Evolutionary conservation across 108 stramenopile species (phyloP), one percentile per base, ranked within the genome.

Genomic region (Cyclostephanos tholiformis): DNA sequence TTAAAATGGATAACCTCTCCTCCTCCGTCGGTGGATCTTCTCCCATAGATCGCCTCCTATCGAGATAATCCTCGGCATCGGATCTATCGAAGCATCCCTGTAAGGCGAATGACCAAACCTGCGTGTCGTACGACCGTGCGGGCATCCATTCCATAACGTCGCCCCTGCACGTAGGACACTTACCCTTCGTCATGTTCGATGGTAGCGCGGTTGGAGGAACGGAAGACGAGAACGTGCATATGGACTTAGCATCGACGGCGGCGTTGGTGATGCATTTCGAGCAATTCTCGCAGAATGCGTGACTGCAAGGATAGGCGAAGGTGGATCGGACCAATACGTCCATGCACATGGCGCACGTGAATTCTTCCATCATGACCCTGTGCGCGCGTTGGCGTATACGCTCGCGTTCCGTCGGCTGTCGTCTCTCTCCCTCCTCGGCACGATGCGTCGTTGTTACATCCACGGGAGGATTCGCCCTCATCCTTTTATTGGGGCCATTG

Each of bases 221-320:
- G n/a, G n/a, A n/a, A n/a, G n/a, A n/a, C n/a, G n/a, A n/a, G n/a
- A n/a, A n/a, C n/a, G n/a, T n/a, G n/a, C n/a, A n/a, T n/a, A n/a
- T n/a, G n/a, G n/a, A n/a, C n/a, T n/a, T n/a, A n/a, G 35, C 26
- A 2, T 7, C 30, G 10, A 9, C 39, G 13, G 32, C 38, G 19
- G 22, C 30, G 9, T 43, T 25, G 14, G 25, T 19, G 26, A 69
- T 35, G 0, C 29, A 14, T 2, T 20, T 53, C 1, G 76, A 49
- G 76, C 76, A 77, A 49, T 70, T 44, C 16, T 44, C 56, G 23
- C 76, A 77, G 55, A 77, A 77, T 13, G 76, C 69, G 51, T 71
- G 77, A 56, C 56, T 44, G 62, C 69, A 77, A 2, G 77, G 77
- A 44, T 25, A 62, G 20, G 77, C 77, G 39, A 77, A 77, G 4